phyloP scores from a whole-genome alignment of 2,329 filamentous ascomycete species.

The Helotiales sp. region DNA sequence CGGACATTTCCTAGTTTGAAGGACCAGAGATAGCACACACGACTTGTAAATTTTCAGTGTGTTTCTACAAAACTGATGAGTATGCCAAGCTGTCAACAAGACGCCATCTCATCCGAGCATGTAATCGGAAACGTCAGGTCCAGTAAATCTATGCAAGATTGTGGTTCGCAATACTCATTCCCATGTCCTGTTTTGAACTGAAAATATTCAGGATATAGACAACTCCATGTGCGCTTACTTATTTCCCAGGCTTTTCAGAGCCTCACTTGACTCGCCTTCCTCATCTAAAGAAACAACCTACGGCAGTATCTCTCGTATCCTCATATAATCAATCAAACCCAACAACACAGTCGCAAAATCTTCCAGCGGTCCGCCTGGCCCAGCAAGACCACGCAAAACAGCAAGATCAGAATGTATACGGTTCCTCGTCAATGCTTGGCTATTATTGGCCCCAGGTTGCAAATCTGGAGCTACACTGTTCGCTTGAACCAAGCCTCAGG shows the following conservation, averaged over 20 bases:
- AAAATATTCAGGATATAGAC: no score
- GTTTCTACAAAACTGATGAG: no score
- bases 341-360: not conserved
- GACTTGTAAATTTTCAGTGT: no score
- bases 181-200: no score
- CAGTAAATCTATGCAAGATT: no score
- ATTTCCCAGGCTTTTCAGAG: not conserved
- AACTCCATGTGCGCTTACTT: not conserved
- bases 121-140: no score
- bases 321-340: not conserved
- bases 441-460: not conserved
- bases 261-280: not conserved
- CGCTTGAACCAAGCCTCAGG: not conserved
- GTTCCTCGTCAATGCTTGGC: not conserved
- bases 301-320: not conserved
- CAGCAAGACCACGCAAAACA: not conserved
- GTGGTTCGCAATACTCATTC: no score
- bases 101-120: no score
- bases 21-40: no score
- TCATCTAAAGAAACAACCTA: not conserved
- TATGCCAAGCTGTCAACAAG: no score
- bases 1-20: no score
- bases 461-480: not conserved
- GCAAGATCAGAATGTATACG: not conserved
- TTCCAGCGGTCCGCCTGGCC: not conserved